These are phyloP conservation scores for Polytrichum formosum DNA, from an alignment of 225 moss, liverwort and hornwort genomes.

Conservation along the genomic window DNA sequence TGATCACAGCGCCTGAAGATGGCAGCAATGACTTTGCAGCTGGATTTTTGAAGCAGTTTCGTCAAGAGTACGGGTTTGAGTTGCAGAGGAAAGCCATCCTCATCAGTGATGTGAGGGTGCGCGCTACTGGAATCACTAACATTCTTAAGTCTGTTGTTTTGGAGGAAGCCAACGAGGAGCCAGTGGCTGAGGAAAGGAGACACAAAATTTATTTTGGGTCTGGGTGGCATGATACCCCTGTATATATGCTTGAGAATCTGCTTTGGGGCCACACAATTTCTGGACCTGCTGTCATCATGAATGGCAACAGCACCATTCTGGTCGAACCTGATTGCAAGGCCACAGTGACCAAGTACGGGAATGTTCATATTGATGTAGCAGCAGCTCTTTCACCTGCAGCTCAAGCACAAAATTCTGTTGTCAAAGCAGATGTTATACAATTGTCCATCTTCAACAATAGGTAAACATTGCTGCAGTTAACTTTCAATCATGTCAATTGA, in stretches of 20 bases:
- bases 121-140: slow-evolving; percentile 78
- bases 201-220: slow-evolving; percentile 83
- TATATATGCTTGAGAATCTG: slow-evolving; percentile 85
- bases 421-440: slow-evolving; percentile 90
- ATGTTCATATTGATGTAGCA: slow-evolving; percentile 73
- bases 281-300: slow-evolving; percentile 92
- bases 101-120: slow-evolving; percentile 85
- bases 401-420: slow-evolving; percentile 34
- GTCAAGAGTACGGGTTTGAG: slow-evolving; percentile 96
- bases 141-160: slow-evolving; percentile 80
- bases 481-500: too few relatives aligned
- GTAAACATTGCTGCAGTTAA: slow-evolving; percentile 5
- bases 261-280: slow-evolving; percentile 68
- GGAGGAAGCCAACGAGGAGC: slow-evolving; percentile 58
- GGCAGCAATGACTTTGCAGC: slow-evolving; percentile 64
- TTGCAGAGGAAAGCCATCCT: slow-evolving; percentile 79
- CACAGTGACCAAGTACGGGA: slow-evolving; percentile 73
- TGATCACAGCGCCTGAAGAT: slow-evolving; percentile 71
- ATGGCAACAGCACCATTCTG: slow-evolving; percentile 95
- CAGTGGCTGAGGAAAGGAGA: slow-evolving; percentile 43
- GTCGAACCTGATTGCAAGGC: slow-evolving; percentile 83
- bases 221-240: slow-evolving; percentile 84
- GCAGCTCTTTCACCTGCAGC: slow-evolving; percentile 29
- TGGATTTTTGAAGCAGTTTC: slow-evolving; percentile 89
- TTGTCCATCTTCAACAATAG: slow-evolving; percentile 97